Evolutionary conservation across 176 grass and related monocot species (phyloP).

Genomic region (bread wheat (Triticum aestivum)): IWGSC_CS_RefSeq_v2.1 NC_057798.1:776820355-776820854

Average conservation of each 20-base stretch:
- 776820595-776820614: conserved; percentile 1
- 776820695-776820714: neutral
- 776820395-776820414: conserved; percentile 3
- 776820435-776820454: conserved; percentile 86
- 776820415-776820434: conserved; percentile 94
- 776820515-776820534: neutral
- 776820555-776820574: conserved; percentile 8
- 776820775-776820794: neutral
- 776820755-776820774: neutral
- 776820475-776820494: conserved; percentile 69
- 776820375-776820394: neutral
- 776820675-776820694: neutral
- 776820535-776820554: neutral
- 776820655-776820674: neutral
- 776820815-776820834: conserved; percentile 18
- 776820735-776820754: neutral
- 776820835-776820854: neutral
- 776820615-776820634: conserved; percentile 1
- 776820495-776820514: conserved; percentile 57
- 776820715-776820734: neutral
- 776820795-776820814: neutral
- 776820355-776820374: conserved; percentile 22
- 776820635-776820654: neutral
- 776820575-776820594: neutral
- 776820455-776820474: conserved; percentile 96